phyloP scores from a whole-genome alignment of 352 stramenopile species.

The Globisporangium cederbergense region DNA sequence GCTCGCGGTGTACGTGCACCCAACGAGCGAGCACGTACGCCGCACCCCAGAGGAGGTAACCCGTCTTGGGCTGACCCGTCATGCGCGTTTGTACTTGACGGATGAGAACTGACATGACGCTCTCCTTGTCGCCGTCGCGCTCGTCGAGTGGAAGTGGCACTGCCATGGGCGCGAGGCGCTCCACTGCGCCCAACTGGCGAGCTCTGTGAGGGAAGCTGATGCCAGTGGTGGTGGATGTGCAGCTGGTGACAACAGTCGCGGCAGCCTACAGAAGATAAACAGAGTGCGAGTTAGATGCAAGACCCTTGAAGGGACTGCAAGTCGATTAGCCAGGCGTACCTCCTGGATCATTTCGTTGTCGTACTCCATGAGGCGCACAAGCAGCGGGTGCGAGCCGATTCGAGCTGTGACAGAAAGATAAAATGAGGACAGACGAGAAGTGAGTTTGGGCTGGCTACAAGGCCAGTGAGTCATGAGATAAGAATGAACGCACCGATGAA shows the following conservation, averaged over 20 bases:
- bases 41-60: conserved; percentile 81
- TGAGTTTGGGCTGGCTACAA: not conserved
- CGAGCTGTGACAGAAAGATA: conserved; percentile 28
- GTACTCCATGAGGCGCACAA: conserved; percentile 81
- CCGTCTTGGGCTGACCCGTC: conserved; percentile 84
- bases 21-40: conserved; percentile 78
- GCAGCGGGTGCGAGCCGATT: conserved; percentile 55
- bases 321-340: conserved; percentile 18
- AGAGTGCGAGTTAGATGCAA: not conserved
- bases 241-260: conserved; percentile 62
- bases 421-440: not conserved
- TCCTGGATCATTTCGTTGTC: conserved; percentile 73
- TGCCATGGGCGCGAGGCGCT: conserved; percentile 45
- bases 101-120: conserved; percentile 57
- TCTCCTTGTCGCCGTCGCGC: conserved; percentile 37
- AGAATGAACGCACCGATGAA: conserved; percentile 45
- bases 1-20: conserved; percentile 74
- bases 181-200: conserved; percentile 55
- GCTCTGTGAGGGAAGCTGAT: conserved; percentile 69
- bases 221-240: conserved; percentile 52
- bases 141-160: conserved; percentile 60
- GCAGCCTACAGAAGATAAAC: conserved; percentile 34
- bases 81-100: conserved; percentile 78
- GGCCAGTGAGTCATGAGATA: too few species aligned
- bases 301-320: not conserved